A percentile compares a stretch with the other conserved stretches of the same genome.
Conservation (phyloP, 208 protist genomes). For the Crithidia bombi region DNA sequence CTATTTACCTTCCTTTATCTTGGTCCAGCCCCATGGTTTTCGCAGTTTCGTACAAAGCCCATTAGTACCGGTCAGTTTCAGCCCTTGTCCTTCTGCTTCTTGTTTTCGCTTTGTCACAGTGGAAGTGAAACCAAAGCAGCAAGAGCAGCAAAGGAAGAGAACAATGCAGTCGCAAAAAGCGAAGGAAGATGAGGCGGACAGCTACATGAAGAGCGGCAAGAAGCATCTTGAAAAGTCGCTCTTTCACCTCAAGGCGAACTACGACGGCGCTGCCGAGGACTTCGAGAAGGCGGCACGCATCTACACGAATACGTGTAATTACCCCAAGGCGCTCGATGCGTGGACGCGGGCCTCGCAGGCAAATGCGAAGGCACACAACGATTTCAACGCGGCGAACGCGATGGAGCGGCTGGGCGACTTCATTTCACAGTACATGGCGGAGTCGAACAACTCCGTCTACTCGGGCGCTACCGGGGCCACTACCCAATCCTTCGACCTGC, state of each 20-base stretch:
- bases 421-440: conserved; percentile 20
- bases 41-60: too few species aligned
- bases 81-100: too few species aligned
- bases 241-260: conserved; percentile 61
- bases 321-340: conserved; percentile 44
- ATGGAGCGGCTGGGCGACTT: conserved; percentile 55
- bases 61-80: too few species aligned
- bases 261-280: conserved; percentile 61
- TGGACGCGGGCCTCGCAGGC: conserved; percentile 48
- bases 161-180: conserved; percentile 23
- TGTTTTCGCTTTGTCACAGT: too few species aligned
- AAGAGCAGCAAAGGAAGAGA: too few species aligned
- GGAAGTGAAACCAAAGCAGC: too few species aligned
- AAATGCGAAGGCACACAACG: conserved; percentile 56
- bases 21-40: neutral
- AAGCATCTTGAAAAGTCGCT: conserved; percentile 62
- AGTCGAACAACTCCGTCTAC: conserved; percentile 18
- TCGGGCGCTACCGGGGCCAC: neutral
- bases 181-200: conserved; percentile 52
- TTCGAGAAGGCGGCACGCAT: conserved; percentile 78
- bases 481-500: conserved; percentile 7
- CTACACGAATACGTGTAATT: conserved; percentile 52
- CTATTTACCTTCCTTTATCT: too few species aligned
- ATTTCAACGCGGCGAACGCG: conserved; percentile 49
- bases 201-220: conserved; percentile 54